Conservation (phyloP, 108 stramenopile genomes). For the Nannochloropsis granulata region DNA sequence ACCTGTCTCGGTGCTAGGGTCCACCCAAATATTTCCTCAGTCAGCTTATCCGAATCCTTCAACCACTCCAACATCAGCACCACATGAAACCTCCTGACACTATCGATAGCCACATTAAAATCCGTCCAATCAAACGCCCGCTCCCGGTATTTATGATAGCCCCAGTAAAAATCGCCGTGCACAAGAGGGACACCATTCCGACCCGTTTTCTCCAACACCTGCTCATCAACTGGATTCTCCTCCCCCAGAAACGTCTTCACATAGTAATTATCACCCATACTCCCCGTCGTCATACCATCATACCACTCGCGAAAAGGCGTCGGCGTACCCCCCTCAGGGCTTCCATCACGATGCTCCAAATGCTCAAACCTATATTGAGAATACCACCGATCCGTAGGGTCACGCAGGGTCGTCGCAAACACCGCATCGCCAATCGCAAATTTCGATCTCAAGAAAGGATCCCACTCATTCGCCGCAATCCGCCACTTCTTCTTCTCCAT, state of each 20-base stretch:
- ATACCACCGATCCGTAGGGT: conserved; percentile 32
- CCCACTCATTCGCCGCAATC: conserved; percentile 39
- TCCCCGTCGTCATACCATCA: neutral
- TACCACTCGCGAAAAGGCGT: conserved; percentile 25
- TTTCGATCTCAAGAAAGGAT: conserved; percentile 3
- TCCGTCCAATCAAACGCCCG: conserved; percentile 12
- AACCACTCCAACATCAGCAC: conserved; percentile 28
- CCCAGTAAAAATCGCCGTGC: neutral
- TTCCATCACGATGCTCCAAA: conserved; percentile 32
- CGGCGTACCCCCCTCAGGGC: neutral
- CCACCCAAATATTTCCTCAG: conserved; percentile 27
- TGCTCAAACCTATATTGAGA: conserved; percentile 38
- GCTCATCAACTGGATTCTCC: neutral
- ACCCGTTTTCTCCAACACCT: neutral
- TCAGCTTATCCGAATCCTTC: conserved; percentile 12
- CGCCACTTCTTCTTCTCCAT: conserved; percentile 12
- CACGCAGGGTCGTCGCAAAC: conserved; percentile 21
- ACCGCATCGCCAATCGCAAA: conserved; percentile 25
- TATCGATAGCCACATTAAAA: conserved; percentile 9
- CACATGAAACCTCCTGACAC: conserved; percentile 11
- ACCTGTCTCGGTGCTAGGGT: conserved; percentile 9
- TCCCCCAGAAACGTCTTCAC: conserved; percentile 27
- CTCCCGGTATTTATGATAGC: neutral
- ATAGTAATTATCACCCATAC: conserved; percentile 34
- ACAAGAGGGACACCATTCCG: neutral